A percentile compares a stretch with the other conserved stretches of the same genome.
These are phyloP conservation scores for Ochromonas danica DNA, from an alignment of 108 stramenopile genomes.

Conservation along the genomic window DNA sequence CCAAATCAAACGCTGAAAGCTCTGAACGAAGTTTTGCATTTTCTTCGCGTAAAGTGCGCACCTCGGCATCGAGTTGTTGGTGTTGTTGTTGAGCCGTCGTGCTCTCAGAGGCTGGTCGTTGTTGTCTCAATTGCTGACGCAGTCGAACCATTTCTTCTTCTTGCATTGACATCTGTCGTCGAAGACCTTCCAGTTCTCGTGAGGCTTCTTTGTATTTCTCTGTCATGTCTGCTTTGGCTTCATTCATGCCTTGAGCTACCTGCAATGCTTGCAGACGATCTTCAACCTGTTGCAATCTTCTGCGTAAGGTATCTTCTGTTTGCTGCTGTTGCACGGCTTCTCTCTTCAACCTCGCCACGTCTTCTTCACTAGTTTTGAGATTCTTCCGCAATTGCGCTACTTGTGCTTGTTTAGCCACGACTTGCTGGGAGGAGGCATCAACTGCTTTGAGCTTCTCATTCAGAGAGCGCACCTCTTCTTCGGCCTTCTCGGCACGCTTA, in stretches of 20 bases:
- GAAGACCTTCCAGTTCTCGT: too few species aligned
- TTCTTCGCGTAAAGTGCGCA: constrained; percentile 42
- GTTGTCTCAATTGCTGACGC: too few species aligned
- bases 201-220: too few species aligned
- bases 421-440: constrained; percentile 45
- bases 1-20: constrained; percentile 60
- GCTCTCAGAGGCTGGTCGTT: too few species aligned
- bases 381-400: constrained; percentile 48
- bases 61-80: constrained; percentile 39
- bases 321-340: too few species aligned
- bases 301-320: too few species aligned
- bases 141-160: too few species aligned
- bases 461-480: constrained; percentile 45
- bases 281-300: too few species aligned
- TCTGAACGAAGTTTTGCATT: constrained; percentile 52
- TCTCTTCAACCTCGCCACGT: constrained; percentile 37
- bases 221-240: too few species aligned
- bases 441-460: constrained; percentile 30
- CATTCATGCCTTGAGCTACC: too few species aligned
- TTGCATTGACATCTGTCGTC: too few species aligned
- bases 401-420: constrained; percentile 46
- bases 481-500: constrained; percentile 37
- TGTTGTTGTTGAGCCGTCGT: background rate
- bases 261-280: too few species aligned
- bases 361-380: constrained; percentile 48